A percentile compares a stretch with the other conserved stretches of the same genome.
phyloP scores from a whole-genome alignment of 1,284 basidiomycete species.

The Sporisorium graminicola region DNA sequence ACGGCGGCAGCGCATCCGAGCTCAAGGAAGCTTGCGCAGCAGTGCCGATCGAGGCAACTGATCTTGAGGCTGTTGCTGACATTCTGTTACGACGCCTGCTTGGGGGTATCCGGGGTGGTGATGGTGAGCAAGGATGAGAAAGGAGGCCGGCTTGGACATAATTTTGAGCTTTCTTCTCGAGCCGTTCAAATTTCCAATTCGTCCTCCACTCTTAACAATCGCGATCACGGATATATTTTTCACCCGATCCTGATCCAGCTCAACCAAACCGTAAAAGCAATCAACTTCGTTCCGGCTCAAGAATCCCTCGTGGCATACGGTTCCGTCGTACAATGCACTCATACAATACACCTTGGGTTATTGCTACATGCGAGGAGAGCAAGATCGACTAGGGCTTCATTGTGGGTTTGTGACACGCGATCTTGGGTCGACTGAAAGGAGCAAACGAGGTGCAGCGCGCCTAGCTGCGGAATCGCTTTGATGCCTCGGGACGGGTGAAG shows the following conservation, averaged over 20 bases:
- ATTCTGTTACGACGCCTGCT: not conserved
- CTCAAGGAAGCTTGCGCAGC: not conserved
- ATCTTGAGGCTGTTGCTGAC: conserved; percentile 3
- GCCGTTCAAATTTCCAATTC: conserved; percentile 6
- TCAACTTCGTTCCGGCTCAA: not conserved
- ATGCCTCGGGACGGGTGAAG: conserved; percentile 8
- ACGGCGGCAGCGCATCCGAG: conserved; percentile 22
- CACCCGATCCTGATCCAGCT: conserved; percentile 2
- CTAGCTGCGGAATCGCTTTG: conserved; percentile 18
- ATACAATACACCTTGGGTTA: too few relatives aligned
- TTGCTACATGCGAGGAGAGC: not conserved
- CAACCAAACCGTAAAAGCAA: not conserved
- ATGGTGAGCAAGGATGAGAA: not conserved
- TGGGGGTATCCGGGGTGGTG: not conserved
- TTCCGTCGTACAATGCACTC: not conserved
- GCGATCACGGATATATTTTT: not conserved
- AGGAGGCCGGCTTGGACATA: too few relatives aligned
- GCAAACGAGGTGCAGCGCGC: not conserved
- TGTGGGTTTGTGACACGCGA: not conserved
- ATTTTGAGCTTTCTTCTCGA: conserved; percentile 7
- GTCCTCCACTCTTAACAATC: conserved; percentile 17
- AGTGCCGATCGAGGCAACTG: not conserved
- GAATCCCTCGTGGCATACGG: not conserved
- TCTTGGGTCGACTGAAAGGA: not conserved
- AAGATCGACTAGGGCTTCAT: not conserved